phyloP scores from a whole-genome alignment of 2,329 filamentous ascomycete species.

The Sporothrix humicola region DNA sequence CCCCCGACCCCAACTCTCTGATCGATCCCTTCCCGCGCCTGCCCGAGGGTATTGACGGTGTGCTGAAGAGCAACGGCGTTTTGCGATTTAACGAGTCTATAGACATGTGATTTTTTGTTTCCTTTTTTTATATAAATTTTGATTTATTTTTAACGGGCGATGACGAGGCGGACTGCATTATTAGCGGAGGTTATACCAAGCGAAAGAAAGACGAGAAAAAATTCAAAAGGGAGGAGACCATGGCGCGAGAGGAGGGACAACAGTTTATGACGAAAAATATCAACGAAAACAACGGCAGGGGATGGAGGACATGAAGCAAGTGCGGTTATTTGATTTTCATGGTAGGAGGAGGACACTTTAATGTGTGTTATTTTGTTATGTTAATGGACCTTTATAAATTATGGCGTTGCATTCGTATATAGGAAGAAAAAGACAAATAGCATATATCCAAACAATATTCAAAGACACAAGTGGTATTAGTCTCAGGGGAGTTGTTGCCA shows the following conservation, averaged over 20 bases:
- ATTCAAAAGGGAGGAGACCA: background rate
- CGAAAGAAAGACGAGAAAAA: slow-evolving; percentile 5
- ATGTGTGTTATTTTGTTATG: background rate
- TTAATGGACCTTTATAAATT: slow-evolving; percentile 6
- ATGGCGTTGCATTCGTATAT: slow-evolving; percentile 13
- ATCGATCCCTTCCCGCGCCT: slow-evolving; percentile 63
- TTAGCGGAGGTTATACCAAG: slow-evolving; percentile 5
- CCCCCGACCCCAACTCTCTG: slow-evolving; percentile 48
- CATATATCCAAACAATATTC: background rate
- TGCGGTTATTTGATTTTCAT: background rate
- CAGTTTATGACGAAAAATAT: background rate
- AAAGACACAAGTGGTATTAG: background rate
- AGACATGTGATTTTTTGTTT: slow-evolving; percentile 60
- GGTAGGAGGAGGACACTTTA: slow-evolving; percentile 5
- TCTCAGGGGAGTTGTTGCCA: too few relatives aligned
- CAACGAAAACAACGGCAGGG: background rate
- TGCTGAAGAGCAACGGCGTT: slow-evolving; percentile 84
- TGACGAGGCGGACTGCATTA: background rate
- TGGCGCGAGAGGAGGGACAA: background rate
- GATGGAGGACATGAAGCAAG: background rate
- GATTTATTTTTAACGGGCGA: background rate
- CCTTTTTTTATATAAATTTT: slow-evolving; percentile 13
- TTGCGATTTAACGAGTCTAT: slow-evolving; percentile 93
- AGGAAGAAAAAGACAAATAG: slow-evolving; percentile 1
- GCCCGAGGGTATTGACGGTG: slow-evolving; percentile 84